Conservation (phyloP, 345 rosid genomes). For the Laguncularia racemosa region DNA sequence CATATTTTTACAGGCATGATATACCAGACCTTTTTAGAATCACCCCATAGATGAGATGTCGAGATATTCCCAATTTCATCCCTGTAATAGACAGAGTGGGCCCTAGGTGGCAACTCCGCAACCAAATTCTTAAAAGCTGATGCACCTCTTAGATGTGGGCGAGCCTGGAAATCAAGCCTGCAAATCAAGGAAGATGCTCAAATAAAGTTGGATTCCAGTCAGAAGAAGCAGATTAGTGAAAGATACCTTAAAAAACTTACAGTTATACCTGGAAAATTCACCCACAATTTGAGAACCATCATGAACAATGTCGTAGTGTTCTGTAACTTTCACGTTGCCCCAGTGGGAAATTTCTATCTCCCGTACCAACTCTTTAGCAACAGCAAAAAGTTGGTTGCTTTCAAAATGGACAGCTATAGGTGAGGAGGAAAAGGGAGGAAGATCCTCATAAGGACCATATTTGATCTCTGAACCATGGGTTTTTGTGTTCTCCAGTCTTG, state of each 20-base stretch:
- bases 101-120: slow-evolving; percentile 85
- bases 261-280: slow-evolving; percentile 74
- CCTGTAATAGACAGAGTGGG: slow-evolving; percentile 87
- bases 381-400: slow-evolving; percentile 74
- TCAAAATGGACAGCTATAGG: slow-evolving; percentile 84
- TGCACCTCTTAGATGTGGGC: slow-evolving; percentile 58
- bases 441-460: slow-evolving; percentile 80
- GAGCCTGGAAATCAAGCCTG: slow-evolving; percentile 83
- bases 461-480: slow-evolving; percentile 68
- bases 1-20: background rate
- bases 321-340: slow-evolving; percentile 91
- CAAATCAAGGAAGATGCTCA: slow-evolving; percentile 6
- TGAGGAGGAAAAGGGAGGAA: slow-evolving; percentile 50
- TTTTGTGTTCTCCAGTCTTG: slow-evolving; percentile 63
- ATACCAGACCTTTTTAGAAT: slow-evolving; percentile 64
- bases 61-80: slow-evolving; percentile 99
- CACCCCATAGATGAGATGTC: slow-evolving; percentile 76
- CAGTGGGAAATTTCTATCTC: slow-evolving; percentile 96
- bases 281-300: slow-evolving; percentile 85
- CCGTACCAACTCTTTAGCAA: slow-evolving; percentile 65
- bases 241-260: background rate
- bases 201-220: slow-evolving; percentile 1
- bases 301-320: slow-evolving; percentile 69
- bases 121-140: slow-evolving; percentile 67
- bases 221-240: background rate